A percentile compares a stretch with the other conserved stretches of the same genome.
Conservation (phyloP, 768 basidiomycete species). For the Melanogaster broomeanus region DNA sequence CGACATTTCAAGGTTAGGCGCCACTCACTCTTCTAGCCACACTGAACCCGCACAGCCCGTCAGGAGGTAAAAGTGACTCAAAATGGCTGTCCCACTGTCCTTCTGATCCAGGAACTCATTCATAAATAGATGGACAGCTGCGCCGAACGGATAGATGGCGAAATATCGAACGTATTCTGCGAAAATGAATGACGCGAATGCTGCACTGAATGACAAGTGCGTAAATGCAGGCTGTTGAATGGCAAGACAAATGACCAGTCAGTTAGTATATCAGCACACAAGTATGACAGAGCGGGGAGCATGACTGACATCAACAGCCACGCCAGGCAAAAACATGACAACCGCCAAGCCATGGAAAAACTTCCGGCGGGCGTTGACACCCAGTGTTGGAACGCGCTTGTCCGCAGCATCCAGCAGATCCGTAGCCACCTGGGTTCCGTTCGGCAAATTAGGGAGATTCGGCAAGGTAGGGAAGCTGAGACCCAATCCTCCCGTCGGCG, state of each 20-base stretch:
- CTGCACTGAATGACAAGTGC: conserved; percentile 91
- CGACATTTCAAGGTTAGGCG: not conserved
- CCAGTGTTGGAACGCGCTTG: conserved; percentile 86
- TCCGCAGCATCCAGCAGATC: conserved; percentile 82
- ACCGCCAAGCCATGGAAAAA: conserved; percentile 97
- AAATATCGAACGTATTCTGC: conserved; percentile 98
- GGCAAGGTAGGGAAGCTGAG: conserved; percentile 46
- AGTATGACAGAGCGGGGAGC: conserved; percentile 9
- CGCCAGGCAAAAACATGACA: conserved; percentile 94
- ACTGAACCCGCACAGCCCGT: conserved; percentile 93
- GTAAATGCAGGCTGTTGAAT: conserved; percentile 86
- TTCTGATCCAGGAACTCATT: conserved; percentile 96
- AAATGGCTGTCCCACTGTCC: conserved; percentile 92
- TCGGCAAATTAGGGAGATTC: conserved; percentile 51
- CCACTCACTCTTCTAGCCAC: conserved; percentile 90
- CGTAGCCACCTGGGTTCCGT: conserved; percentile 60
- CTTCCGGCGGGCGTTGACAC: conserved; percentile 90
- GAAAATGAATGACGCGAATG: conserved; percentile 94
- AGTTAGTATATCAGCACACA: conserved; percentile 14
- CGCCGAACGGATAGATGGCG: conserved; percentile 95
- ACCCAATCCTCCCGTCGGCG: conserved; percentile 31
- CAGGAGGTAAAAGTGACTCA: conserved; percentile 96
- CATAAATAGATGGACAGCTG: conserved; percentile 91
- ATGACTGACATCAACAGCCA: conserved; percentile 82
- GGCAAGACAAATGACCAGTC: not conserved